These are phyloP conservation scores for Fomitopsis serialis DNA, from an alignment of 768 basidiomycete genomes.

Conservation along the genomic window DNA sequence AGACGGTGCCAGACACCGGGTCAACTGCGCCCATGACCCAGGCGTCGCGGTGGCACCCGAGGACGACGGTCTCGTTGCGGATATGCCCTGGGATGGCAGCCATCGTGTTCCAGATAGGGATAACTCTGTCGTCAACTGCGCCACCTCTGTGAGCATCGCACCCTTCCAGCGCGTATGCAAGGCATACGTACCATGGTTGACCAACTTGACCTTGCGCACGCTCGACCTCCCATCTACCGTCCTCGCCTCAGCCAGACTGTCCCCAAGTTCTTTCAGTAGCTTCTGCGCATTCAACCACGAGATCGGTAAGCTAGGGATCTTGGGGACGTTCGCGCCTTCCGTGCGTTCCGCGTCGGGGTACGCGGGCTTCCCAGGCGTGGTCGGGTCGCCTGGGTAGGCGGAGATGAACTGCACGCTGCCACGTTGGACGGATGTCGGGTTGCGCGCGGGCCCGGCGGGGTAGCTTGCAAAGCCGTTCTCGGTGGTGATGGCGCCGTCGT, in stretches of 20 bases:
- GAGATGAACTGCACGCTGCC: conserved; percentile 74
- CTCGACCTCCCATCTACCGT: conserved; percentile 47
- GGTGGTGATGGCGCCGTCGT: conserved; percentile 75
- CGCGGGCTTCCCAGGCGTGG: conserved; percentile 83
- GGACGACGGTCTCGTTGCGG: conserved; percentile 78
- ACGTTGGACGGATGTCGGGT: conserved; percentile 81
- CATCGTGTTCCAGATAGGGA: conserved; percentile 89
- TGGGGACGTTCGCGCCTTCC: conserved; percentile 59
- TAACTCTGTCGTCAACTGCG: conserved; percentile 70
- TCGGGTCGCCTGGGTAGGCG: conserved; percentile 63
- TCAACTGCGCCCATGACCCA: conserved; percentile 86
- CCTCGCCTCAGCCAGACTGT: conserved; percentile 33
- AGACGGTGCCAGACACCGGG: conserved; percentile 76
- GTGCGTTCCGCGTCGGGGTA: conserved; percentile 73
- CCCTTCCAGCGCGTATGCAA: neutral
- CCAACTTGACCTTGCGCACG: conserved; percentile 41
- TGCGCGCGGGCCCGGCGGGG: conserved; percentile 85
- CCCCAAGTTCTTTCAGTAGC: conserved; percentile 44
- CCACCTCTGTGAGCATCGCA: neutral
- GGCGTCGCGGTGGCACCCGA: conserved; percentile 83
- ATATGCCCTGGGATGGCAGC: conserved; percentile 79
- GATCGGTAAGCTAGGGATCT: conserved; percentile 82
- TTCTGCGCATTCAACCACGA: conserved; percentile 78
- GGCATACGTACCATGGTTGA: conserved; percentile 48
- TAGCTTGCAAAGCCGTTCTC: conserved; percentile 74